These are phyloP conservation scores for Clavispora carvajalis DNA, from an alignment of 805 yeast genomes.

Conservation along the genomic window DNA sequence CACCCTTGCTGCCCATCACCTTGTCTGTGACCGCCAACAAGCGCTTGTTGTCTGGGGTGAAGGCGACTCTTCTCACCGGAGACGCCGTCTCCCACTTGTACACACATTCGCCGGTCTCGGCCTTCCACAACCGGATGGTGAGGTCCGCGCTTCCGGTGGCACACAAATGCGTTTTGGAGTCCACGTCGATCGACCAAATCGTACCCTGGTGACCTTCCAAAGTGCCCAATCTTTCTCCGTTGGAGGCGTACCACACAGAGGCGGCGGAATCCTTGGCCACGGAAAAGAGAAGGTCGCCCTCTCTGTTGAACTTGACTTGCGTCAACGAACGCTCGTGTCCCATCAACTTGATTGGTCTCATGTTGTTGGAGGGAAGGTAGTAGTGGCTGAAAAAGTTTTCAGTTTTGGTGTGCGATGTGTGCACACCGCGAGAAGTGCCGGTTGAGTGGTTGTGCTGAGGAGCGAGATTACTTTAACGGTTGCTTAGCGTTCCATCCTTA, in stretches of 20 bases:
- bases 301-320: conserved; percentile 91
- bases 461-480: no score
- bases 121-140: conserved; percentile 79
- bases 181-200: conserved; percentile 90
- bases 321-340: conserved; percentile 98
- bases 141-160: conserved; percentile 92
- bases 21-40: conserved; percentile 79
- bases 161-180: conserved; percentile 58
- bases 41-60: conserved; percentile 65
- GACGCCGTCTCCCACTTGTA: conserved; percentile 70
- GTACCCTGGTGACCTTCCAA: conserved; percentile 83
- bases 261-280: conserved; percentile 89
- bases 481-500: no score
- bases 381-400: conserved; percentile 4
- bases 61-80: conserved; percentile 89
- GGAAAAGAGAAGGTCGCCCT: conserved; percentile 90
- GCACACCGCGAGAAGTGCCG: conserved; percentile 2
- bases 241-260: conserved; percentile 88
- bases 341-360: conserved; percentile 59
- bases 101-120: conserved; percentile 69
- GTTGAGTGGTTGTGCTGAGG: no score
- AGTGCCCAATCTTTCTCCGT: conserved; percentile 96
- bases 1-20: conserved; percentile 85
- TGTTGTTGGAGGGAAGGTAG: conserved; percentile 12
- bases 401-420: conserved; percentile 6